Base-by-base conservation (phyloP, 2,329 filamentous ascomycete species). In the Boeremia lycopersici region DNA sequence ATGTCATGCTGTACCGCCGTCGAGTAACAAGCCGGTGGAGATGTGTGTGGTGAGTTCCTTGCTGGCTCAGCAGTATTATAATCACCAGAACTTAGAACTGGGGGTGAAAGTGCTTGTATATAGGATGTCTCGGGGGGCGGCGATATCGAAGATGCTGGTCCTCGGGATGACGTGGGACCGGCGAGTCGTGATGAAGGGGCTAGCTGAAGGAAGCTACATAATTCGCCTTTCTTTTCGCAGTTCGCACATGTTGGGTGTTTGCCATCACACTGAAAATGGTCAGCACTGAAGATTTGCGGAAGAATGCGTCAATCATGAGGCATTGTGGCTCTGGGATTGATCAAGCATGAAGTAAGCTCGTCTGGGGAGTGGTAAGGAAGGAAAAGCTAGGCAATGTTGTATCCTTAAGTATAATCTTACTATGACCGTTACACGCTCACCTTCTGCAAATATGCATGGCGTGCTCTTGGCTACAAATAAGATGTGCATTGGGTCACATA, bases 131-230 rank as follows among this genome's bases (percentile, higher is more conserved):
- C 47, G 26, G 51, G n/a, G 28, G 31, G 29, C 6, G 51, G 40
- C 39, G 65, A 53, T 35, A 42, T 47, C 8, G 52, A 51, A 31
- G 55, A 33, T 33, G 62, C 50, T 11, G 58, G 50, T 29, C 15
- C 26, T 35, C 33, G 46, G 11, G 48, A 48, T 13, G 23, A 36
- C 12, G 31, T 17, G 2, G 53, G 42, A 12, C 47, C 42, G n/a
- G 67, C 63, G 11, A 74, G 65, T 29, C 63, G 59, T 35, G 71
- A 69, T 9, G 70, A 67, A 9, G 72, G 71, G 13, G 59, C 70
- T 4, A 74, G 62, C 11, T 67, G 52, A 1, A 71, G 65, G 39
- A 74, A 74, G 47, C 70, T 73, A 44, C 72, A 75, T 8, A 64
- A 57, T 3, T 71, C 59, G 34, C 62, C 61, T 56, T 64, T 65